phyloP scores from a whole-genome alignment of 2,329 filamentous ascomycete species.

The Cytospora paraplurivora region DNA sequence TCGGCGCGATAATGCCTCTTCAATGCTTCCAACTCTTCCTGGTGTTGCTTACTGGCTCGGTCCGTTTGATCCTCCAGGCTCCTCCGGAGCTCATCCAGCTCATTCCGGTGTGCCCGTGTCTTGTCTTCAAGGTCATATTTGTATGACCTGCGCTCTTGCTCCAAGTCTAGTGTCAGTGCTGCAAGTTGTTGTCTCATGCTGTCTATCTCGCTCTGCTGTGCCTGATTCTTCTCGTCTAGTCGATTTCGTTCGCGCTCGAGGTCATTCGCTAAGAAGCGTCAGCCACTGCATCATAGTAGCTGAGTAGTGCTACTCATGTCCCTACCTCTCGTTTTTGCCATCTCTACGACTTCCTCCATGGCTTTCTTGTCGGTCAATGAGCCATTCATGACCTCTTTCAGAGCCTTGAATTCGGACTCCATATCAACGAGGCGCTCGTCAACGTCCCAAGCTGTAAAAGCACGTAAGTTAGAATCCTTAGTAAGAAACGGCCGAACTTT shows the following conservation, averaged over 20 bases:
- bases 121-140: constrained; percentile 58
- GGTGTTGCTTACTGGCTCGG: constrained; percentile 60
- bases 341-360: constrained; percentile 72
- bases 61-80: constrained; percentile 58
- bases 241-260: constrained; percentile 52
- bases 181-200: constrained; percentile 49
- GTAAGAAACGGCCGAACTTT: constrained; percentile 57
- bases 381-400: constrained; percentile 72
- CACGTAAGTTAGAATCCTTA: constrained; percentile 71
- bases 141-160: constrained; percentile 47
- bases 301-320: constrained; percentile 22
- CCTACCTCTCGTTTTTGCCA: constrained; percentile 76
- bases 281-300: constrained; percentile 25
- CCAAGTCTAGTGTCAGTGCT: constrained; percentile 45
- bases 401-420: constrained; percentile 69
- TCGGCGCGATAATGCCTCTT: constrained; percentile 64
- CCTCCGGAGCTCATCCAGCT: constrained; percentile 56
- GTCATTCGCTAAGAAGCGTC: constrained; percentile 44
- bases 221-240: constrained; percentile 49
- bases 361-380: constrained; percentile 68
- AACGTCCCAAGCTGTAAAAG: constrained; percentile 74
- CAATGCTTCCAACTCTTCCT: constrained; percentile 67
- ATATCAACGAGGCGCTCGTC: constrained; percentile 75
- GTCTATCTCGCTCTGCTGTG: constrained; percentile 66
- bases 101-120: constrained; percentile 55